Percentiles rank a stretch among this genome's conserved stretches.
These are phyloP conservation scores for Verticillium albo-atrum DNA, from an alignment of 2,329 filamentous ascomycete species.

Conservation along the genomic window DNA sequence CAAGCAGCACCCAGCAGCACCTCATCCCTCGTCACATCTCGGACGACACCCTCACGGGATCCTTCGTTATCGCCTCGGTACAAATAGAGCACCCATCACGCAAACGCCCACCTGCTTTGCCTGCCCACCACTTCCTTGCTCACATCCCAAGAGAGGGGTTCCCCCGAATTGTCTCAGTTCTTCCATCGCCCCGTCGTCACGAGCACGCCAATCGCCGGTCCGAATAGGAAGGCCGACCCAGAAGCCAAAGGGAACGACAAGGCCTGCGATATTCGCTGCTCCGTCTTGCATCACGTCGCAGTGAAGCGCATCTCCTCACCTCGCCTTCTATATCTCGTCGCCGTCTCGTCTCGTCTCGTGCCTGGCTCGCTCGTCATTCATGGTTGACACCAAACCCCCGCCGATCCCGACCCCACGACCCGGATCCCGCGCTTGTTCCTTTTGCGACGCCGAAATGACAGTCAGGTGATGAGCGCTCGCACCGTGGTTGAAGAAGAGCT, in stretches of 20 bases:
- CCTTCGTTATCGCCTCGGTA: not conserved
- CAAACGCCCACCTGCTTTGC: not conserved
- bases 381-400: not conserved
- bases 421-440: not conserved
- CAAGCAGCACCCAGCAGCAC: too few species aligned
- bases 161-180: slow-evolving; percentile 3
- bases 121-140: slow-evolving; percentile 2
- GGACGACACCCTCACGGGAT: not conserved
- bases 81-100: not conserved
- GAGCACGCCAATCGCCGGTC: slow-evolving; percentile 8
- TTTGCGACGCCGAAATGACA: not conserved
- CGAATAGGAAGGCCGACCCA: slow-evolving; percentile 12
- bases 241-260: not conserved
- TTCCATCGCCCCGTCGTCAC: slow-evolving; percentile 9
- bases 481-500: not conserved
- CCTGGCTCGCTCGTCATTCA: not conserved
- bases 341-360: too few species aligned
- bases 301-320: not conserved
- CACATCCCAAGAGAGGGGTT: slow-evolving; percentile 7
- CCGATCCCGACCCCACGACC: not conserved
- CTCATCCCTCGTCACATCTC: not conserved
- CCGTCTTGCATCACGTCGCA: not conserved
- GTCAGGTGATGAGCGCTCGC: not conserved
- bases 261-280: not conserved
- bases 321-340: too few species aligned